Evolutionary conservation across 257 asterid species (phyloP).

Genomic region (Nicotiana tabacum): DNA sequence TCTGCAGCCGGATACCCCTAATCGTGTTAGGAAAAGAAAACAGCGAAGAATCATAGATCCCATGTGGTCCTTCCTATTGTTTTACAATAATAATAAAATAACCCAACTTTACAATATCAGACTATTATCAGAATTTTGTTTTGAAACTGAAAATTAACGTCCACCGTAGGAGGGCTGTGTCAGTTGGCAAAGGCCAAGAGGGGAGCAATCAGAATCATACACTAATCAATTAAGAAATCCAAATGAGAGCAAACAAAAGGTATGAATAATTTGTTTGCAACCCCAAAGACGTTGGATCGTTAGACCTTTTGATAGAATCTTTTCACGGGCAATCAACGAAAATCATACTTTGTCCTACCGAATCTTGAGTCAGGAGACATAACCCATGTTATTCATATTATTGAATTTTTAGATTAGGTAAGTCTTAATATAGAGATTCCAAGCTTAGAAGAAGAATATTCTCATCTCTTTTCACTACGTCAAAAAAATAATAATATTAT

Average conservation of each 20-base stretch:
- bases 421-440: neutral
- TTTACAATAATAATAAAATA: neutral
- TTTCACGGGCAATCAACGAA: neutral
- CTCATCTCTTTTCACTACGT: conserved; percentile 6
- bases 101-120: neutral
- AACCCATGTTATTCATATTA: conserved; percentile 25
- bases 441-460: conserved; percentile 14
- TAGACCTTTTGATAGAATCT: conserved; percentile 5
- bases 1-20: neutral
- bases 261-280: neutral
- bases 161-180: neutral
- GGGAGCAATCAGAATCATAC: neutral
- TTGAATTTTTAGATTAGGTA: conserved; percentile 10
- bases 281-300: conserved; percentile 9
- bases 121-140: neutral
- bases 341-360: conserved; percentile 12
- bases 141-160: neutral
- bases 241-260: neutral
- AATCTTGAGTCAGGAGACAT: conserved; percentile 17
- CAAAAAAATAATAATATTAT: neutral
- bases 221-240: neutral
- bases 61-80: neutral
- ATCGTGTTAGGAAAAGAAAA: neutral
- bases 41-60: neutral
- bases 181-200: neutral